Evolutionary conservation across 192 early-diverging fungal genomes (phyloP).

Genomic region (Mortierella alpina): DNA sequence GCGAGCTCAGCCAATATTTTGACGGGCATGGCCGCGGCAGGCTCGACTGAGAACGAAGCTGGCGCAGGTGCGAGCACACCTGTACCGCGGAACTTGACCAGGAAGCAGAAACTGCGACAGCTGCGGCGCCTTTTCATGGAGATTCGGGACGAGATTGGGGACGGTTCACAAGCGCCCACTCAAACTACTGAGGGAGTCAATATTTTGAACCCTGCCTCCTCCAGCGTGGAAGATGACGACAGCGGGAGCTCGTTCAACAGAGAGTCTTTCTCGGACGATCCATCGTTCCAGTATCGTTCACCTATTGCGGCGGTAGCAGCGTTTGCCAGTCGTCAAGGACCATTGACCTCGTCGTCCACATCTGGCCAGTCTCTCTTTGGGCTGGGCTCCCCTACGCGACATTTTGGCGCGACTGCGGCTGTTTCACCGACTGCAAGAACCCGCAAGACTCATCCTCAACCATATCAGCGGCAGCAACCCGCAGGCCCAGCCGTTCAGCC

Average conservation of each 20-base stretch:
- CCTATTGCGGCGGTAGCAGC: not conserved
- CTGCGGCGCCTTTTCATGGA: constrained; percentile 50
- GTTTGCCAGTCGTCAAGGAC: constrained; percentile 9
- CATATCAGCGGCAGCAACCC: constrained; percentile 4
- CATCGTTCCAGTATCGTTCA: constrained; percentile 32
- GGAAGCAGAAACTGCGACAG: constrained; percentile 41
- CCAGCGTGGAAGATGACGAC: constrained; percentile 8
- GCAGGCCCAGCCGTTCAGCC: not conserved
- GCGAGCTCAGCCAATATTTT: too few species aligned
- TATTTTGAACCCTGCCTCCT: not conserved
- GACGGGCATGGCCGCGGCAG: too few species aligned
- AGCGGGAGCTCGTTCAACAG: constrained; percentile 12
- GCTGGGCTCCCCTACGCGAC: not conserved
- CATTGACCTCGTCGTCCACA: not conserved
- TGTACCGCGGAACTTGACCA: not conserved
- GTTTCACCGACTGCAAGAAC: not conserved
- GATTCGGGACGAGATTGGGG: constrained; percentile 46
- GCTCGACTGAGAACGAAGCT: not conserved
- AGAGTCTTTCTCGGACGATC: constrained; percentile 46
- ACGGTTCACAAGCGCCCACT: constrained; percentile 5
- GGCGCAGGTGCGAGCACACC: not conserved
- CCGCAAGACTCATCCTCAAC: not conserved
- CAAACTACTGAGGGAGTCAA: not conserved
- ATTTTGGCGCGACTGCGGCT: not conserved
- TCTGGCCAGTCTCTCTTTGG: not conserved